Evolutionary conservation across 331 rosid species (phyloP).

Genomic region (Dryas integrifolia): DNA sequence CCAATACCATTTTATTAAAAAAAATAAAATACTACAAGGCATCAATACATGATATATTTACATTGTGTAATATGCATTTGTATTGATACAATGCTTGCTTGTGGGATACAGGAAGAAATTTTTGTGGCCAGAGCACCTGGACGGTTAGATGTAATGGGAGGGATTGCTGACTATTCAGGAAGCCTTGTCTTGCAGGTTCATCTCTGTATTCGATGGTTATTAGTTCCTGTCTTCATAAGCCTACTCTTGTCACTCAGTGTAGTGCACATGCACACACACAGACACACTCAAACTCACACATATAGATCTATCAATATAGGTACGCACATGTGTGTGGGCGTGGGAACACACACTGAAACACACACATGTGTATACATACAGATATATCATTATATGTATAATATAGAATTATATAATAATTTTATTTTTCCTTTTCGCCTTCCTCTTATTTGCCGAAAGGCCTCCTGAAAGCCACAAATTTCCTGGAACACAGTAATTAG

Average conservation of each 20-base stretch:
- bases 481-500: too few relatives aligned
- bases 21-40: too few relatives aligned
- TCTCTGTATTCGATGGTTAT: conserved; percentile 15
- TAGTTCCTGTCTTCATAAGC: background rate
- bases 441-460: too few relatives aligned
- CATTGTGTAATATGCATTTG: background rate
- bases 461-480: too few relatives aligned
- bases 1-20: too few relatives aligned
- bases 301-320: background rate
- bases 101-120: conserved; percentile 69
- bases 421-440: too few relatives aligned
- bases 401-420: too few relatives aligned
- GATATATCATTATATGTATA: too few relatives aligned
- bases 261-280: background rate
- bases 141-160: conserved; percentile 96
- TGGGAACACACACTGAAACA: too few relatives aligned
- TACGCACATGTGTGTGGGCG: too few relatives aligned
- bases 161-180: conserved; percentile 98
- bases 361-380: too few relatives aligned
- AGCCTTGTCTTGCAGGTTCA: conserved; percentile 94
- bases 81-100: background rate
- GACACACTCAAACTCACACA: background rate
- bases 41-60: too few relatives aligned
- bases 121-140: conserved; percentile 97
- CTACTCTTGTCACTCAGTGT: background rate